These are phyloP conservation scores for Fusarium nygamai DNA, from an alignment of 2,329 filamentous ascomycete genomes.

Conservation along the genomic window DNA sequence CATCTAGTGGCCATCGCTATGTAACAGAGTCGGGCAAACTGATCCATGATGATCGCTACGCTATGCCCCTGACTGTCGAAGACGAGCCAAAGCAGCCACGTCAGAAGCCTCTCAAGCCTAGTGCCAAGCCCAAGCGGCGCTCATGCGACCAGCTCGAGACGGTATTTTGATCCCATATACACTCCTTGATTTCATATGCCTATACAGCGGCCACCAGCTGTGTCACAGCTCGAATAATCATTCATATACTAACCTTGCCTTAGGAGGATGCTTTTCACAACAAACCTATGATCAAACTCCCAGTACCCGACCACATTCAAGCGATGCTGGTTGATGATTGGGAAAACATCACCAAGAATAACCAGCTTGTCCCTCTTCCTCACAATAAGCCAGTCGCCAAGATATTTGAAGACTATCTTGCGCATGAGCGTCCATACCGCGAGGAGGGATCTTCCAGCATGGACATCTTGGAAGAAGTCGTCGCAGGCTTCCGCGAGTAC, in stretches of 20 bases:
- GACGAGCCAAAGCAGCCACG: conserved; percentile 16
- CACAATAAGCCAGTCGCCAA: conserved; percentile 77
- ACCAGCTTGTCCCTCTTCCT: conserved; percentile 87
- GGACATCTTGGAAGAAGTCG: conserved; percentile 90
- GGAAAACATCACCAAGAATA: conserved; percentile 98
- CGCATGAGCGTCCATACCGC: conserved; percentile 74
- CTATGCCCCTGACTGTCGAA: conserved; percentile 4
- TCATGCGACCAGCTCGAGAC: conserved; percentile 12
- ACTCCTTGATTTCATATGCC: neutral
- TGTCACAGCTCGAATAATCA: neutral
- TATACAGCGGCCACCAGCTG: neutral
- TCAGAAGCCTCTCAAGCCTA: neutral
- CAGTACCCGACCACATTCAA: conserved; percentile 90
- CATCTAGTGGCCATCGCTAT: conserved; percentile 18
- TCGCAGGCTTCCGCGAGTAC: conserved; percentile 88
- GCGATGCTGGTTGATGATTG: conserved; percentile 95
- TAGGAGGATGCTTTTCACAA: conserved; percentile 90
- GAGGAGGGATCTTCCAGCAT: conserved; percentile 73
- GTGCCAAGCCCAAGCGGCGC: conserved; percentile 19
- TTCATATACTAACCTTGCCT: conserved; percentile 26
- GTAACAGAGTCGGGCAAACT: conserved; percentile 14
- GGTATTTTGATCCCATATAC: conserved; percentile 22
- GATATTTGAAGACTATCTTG: conserved; percentile 84
- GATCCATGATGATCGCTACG: conserved; percentile 19
- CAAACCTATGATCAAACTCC: conserved; percentile 85